Evolutionary conservation across 495 filamentous ascomycete species (phyloP), one percentile per base, ranked within the genome.

Genomic region (Aspergillus avenaceus): DNA sequence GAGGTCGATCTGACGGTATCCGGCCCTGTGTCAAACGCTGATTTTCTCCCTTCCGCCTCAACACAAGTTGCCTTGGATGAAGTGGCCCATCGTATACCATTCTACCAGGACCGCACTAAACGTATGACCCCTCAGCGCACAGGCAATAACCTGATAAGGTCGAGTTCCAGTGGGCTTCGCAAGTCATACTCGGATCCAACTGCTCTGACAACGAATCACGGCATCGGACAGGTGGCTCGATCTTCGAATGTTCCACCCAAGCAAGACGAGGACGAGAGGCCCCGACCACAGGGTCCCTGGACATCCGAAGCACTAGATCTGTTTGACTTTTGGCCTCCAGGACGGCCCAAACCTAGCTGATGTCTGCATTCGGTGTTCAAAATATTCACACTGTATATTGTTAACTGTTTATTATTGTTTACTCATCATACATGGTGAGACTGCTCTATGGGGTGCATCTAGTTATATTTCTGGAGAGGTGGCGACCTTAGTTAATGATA

Each of bases 251-350:
- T 50, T 26, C 55, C 60, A 11, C 49, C 61, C 6, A 60, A 58
- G 37, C 40, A 53, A 3, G 22, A 25, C 0, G 46, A 62, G 9
- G 51, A 55, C n/a, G 34, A 40, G 11, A 47, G 54, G 22, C 44
- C 41, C 3, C 27, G 23, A 14, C 65, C 66, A 36, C 58, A 65
- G 49, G 69, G 77, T 0, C 74, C 78, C 5, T 85, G 82, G 82
- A 81, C 80, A 14, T 63, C 68, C 0, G 82, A 85, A 57, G 81
- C 80, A 5, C 70, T 74, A 44, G 78, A 85, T 57, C 58, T 85
- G 16, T 83, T 84, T 55, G 79, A 77, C 19, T 84, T 79, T 41
- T 76, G 72, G 72, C 72, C 71, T 9, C 64, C 61, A 4, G 71
- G 68, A 9, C 60, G 65, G 27, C 60, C 59, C n/a, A 75, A 67